phyloP scores from a whole-genome alignment of 768 basidiomycete genomes.

The Tylopilus balloui region DNA sequence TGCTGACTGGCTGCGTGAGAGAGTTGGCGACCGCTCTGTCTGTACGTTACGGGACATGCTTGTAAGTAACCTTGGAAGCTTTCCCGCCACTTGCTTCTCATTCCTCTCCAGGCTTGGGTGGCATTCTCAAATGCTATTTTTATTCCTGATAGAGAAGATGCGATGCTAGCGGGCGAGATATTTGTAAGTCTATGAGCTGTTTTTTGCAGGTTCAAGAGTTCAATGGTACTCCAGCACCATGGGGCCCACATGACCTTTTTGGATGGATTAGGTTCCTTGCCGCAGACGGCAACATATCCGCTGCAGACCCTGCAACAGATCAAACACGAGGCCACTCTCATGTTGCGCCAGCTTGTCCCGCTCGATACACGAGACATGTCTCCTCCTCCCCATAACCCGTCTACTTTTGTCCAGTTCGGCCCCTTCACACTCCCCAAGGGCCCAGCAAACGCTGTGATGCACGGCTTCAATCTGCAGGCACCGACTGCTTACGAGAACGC shows the following conservation, averaged over 20 bases:
- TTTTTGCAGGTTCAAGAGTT: conserved; percentile 3
- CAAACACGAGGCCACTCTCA: conserved; percentile 50
- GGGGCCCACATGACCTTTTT: conserved; percentile 90
- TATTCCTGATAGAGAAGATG: conserved; percentile 23
- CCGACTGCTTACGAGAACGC: conserved; percentile 88
- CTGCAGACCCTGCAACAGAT: conserved; percentile 54
- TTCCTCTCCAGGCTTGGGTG: conserved; percentile 73
- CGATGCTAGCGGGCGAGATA: conserved; percentile 45
- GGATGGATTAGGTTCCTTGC: conserved; percentile 80
- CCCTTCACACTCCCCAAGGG: conserved; percentile 71
- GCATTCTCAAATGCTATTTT: conserved; percentile 72
- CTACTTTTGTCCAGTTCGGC: conserved; percentile 54
- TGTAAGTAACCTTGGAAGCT: conserved; percentile 41
- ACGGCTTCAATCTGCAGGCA: conserved; percentile 74
- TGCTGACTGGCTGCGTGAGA: conserved; percentile 68
- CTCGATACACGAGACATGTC: conserved; percentile 27
- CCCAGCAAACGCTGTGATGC: conserved; percentile 29
- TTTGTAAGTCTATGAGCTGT: conserved; percentile 53
- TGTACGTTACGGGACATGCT: conserved; percentile 84
- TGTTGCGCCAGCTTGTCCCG: conserved; percentile 57
- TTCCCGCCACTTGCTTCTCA: conserved; percentile 1
- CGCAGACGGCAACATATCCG: conserved; percentile 66
- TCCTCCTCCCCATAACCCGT: conserved; percentile 31
- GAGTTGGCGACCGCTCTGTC: conserved; percentile 58
- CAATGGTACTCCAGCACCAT: conserved; percentile 59